A percentile compares a stretch with the other conserved stretches of the same genome.
Conservation (phyloP, 208 protist genomes). For the Blechomonas ayalai region DNA sequence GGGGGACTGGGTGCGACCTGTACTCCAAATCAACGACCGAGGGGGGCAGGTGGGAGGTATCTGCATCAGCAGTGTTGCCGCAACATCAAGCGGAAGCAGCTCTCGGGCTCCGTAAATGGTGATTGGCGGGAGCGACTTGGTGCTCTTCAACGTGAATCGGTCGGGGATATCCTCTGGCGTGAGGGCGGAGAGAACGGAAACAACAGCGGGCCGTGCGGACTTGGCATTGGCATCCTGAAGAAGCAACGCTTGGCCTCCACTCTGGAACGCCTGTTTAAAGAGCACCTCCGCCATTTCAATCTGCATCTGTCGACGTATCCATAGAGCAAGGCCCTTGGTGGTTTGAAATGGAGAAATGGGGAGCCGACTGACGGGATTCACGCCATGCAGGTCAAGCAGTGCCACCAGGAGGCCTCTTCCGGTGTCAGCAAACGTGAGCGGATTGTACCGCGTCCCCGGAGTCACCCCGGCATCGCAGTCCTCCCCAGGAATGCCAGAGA, state of each 20-base stretch:
- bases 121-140: constrained; percentile 38
- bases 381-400: constrained; percentile 68
- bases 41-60: constrained; percentile 49
- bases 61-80: constrained; percentile 42
- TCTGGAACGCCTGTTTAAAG: constrained; percentile 46
- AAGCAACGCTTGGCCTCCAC: constrained; percentile 7
- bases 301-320: constrained; percentile 72
- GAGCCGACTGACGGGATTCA: constrained; percentile 76
- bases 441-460: constrained; percentile 35
- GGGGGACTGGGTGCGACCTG: too few species aligned
- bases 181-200: constrained; percentile 27
- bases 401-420: constrained; percentile 67
- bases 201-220: constrained; percentile 5
- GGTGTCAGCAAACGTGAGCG: constrained; percentile 61
- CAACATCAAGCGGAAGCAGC: constrained; percentile 53
- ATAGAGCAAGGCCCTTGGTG: constrained; percentile 38
- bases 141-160: constrained; percentile 52
- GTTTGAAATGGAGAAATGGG: constrained; percentile 44
- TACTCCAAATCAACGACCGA: constrained; percentile 45
- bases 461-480: constrained; percentile 16
- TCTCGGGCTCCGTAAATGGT: constrained; percentile 42
- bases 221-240: constrained; percentile 5
- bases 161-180: constrained; percentile 42
- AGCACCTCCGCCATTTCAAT: constrained; percentile 63
- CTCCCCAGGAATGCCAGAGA: constrained; percentile 19